These are phyloP conservation scores for Saussurea involucrata DNA, from an alignment of 129 eudicot species.

Conservation along the genomic window DNA sequence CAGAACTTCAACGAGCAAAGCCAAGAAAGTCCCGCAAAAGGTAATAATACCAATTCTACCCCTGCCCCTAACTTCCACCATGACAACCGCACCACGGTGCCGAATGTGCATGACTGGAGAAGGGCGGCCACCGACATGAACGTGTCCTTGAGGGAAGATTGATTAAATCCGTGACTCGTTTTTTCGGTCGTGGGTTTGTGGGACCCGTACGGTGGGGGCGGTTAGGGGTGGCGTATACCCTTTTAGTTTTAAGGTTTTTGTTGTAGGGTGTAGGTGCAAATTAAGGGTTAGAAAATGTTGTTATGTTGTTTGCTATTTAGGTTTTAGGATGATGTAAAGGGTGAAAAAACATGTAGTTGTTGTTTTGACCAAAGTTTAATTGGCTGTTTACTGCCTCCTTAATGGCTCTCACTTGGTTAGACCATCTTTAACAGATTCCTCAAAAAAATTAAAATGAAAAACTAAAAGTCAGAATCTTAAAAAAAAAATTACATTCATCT, in stretches of 20 bases:
- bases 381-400: neutral
- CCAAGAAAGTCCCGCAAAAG: constrained; percentile 22
- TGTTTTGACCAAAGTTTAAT: neutral
- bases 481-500: too few species aligned
- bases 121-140: constrained; percentile 61
- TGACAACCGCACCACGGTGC: constrained; percentile 28
- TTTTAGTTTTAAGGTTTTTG: neutral
- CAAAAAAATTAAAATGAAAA: too few species aligned
- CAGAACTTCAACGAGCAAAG: constrained; percentile 28
- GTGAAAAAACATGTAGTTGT: neutral
- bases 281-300: constrained; percentile 8
- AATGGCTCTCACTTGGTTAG: neutral
- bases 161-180: constrained; percentile 7
- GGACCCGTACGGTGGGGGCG: neutral
- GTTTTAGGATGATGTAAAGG: constrained; percentile 9
- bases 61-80: constrained; percentile 23
- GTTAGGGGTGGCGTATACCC: neutral
- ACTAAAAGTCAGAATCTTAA: too few species aligned
- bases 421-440: too few species aligned
- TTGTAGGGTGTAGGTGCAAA: neutral
- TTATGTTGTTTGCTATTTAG: constrained; percentile 5
- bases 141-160: constrained; percentile 43
- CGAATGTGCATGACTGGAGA: constrained; percentile 36
- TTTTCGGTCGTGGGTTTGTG: neutral
- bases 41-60: constrained; percentile 14